Base-by-base conservation (phyloP, 108 stramenopile genomes). In the Skeletonema menzelii region DNA sequence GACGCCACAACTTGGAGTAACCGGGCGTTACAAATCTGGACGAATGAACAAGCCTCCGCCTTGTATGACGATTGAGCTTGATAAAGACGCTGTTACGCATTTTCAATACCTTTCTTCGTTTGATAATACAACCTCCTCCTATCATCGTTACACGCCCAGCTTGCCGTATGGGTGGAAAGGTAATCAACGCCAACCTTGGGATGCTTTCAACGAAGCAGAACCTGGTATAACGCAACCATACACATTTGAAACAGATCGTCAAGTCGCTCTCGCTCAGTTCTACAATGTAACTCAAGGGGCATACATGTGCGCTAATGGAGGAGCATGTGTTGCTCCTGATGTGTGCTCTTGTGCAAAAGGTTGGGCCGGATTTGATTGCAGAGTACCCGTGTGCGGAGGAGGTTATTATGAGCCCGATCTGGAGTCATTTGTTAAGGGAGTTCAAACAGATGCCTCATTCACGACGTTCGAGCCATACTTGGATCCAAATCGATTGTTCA, bases 291-390 rank as follows among this genome's bases (percentile, higher is more conserved):
- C 82, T 4, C 87, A 96, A 68, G 95, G 95, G 0, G 42, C 56
- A 8, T 96, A 91, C 67, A 87, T 85, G 61, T 96, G 95, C 81
- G 95, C 95, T 4, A 96, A 96, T 76, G 87, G 80, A 12, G 95
- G 95, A 19, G 58, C 59, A 37, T 96, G 95, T 76, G 70, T 83
- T 7, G 62, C 82, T 3, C 93, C 93, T 5, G 93, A 88, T 56
- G 83, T 87, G 15, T 96, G 95, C 69, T 65, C 68, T 12, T 96
- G 95, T 69, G 69, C 85, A 2, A 67, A 76, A 12, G 95, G 95
- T 11, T 96, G 93, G 93, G 63, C 74, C 3, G 95, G 95, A 14
- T 96, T 96, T 70, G 95, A 96, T 69, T 96, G 95, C 82, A 84
- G 95, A 32, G 89, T 87, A 2, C 95, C 95, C 7, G 71, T 93